Conservation (phyloP, 768 basidiomycete genomes). For the Leccinum rimulosum region DNA sequence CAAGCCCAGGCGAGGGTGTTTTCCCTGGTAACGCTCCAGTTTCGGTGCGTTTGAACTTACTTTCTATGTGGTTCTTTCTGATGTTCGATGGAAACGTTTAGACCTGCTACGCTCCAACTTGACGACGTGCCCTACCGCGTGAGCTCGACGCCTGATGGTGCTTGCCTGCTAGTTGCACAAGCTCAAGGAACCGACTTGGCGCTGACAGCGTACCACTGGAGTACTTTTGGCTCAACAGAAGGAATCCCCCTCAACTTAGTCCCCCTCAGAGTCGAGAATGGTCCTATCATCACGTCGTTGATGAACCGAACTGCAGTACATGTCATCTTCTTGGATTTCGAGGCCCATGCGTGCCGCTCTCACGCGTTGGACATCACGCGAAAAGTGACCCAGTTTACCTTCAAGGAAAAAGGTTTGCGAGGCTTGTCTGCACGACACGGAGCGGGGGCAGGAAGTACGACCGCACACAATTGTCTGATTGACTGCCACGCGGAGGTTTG, state of each 20-base stretch:
- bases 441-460: slow-evolving; percentile 7
- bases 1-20: slow-evolving; percentile 45
- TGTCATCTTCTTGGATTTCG: slow-evolving; percentile 39
- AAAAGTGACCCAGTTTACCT: slow-evolving; percentile 54
- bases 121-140: slow-evolving; percentile 28
- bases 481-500: slow-evolving; percentile 57
- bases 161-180: slow-evolving; percentile 45
- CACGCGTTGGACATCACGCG: slow-evolving; percentile 51
- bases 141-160: slow-evolving; percentile 52
- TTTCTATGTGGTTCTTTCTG: neutral
- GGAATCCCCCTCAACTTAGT: slow-evolving; percentile 42
- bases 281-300: slow-evolving; percentile 43
- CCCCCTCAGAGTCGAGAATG: slow-evolving; percentile 18
- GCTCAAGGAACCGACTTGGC: slow-evolving; percentile 7
- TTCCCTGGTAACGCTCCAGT: slow-evolving; percentile 52
- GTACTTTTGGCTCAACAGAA: slow-evolving; percentile 49
- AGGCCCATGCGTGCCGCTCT: slow-evolving; percentile 36
- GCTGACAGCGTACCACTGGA: slow-evolving; percentile 51
- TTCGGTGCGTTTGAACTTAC: slow-evolving; percentile 20
- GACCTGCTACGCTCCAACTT: slow-evolving; percentile 46
- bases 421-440: slow-evolving; percentile 11
- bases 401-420: slow-evolving; percentile 41
- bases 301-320: slow-evolving; percentile 41
- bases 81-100: slow-evolving; percentile 13
- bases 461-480: slow-evolving; percentile 48